phyloP scores from a whole-genome alignment of 192 early-diverging fungal genomes.

The Lunasporangiospora selenospora region DNA sequence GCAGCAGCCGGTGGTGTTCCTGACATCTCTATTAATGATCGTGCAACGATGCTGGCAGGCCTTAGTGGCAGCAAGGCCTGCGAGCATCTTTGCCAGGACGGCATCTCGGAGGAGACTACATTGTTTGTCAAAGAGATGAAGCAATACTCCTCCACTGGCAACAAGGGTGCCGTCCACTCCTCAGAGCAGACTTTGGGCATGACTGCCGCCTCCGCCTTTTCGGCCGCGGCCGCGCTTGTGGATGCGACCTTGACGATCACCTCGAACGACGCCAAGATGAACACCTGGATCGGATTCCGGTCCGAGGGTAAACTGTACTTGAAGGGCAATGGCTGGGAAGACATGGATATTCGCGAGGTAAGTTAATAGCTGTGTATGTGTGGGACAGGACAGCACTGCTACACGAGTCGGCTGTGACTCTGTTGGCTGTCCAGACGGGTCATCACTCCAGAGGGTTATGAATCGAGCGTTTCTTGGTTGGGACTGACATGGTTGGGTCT shows the following conservation, averaged over 20 bases:
- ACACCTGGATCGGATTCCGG: slow-evolving; percentile 42
- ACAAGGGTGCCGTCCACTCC: slow-evolving; percentile 15
- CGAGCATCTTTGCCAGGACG: slow-evolving; percentile 37
- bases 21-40: slow-evolving; percentile 49
- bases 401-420: no score
- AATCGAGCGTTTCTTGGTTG: no score
- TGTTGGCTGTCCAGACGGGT: no score
- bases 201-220: no score
- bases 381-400: no score
- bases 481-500: no score
- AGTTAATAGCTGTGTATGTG: no score
- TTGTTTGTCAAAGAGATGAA: slow-evolving; percentile 45
- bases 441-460: no score
- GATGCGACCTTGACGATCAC: slow-evolving; percentile 37
- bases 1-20: slow-evolving; percentile 46
- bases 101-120: slow-evolving; percentile 13
- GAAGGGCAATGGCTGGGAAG: slow-evolving; percentile 40
- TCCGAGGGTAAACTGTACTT: slow-evolving; percentile 23
- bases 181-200: no score
- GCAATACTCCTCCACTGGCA: slow-evolving; percentile 3
- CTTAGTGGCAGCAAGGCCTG: slow-evolving; percentile 44
- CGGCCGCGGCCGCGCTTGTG: no score
- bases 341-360: slow-evolving; percentile 48
- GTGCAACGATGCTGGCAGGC: slow-evolving; percentile 37
- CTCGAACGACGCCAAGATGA: slow-evolving; percentile 40